Evolutionary conservation across 441 rosid genomes (phyloP), one percentile per base, ranked within the genome.

Genomic region (Syzygium syzygioides): DNA sequence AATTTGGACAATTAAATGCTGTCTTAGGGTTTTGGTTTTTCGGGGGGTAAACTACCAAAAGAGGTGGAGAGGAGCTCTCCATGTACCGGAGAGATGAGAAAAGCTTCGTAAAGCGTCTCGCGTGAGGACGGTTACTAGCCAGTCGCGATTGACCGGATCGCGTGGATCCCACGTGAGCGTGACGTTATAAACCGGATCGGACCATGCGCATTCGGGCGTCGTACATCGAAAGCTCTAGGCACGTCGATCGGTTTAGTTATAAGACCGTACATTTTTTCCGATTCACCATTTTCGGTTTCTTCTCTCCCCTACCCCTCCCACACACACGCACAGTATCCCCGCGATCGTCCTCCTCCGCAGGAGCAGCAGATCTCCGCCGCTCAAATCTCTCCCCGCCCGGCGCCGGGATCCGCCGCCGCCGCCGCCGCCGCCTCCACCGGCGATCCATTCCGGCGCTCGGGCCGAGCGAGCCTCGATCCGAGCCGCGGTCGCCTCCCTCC

Each of bases 141-240:
- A 41, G 45, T 41, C 45, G 45, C 45, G 48, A 45, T 45, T 45
- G 2, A 45, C 37, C 50, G 5, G 52, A 76, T 23, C 83, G 1
- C 7, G 17, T 20, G 1, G 80, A 15, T 71, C 83, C 20, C 52
- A 12, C 52, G 83, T 45, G 52, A 34, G n/a, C 15, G 17, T 11
- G 3, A 4, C 10, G 5, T 41, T 76, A 3, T 26, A 41, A 41
- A 1, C 25, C 10, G 15, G n/a, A 14, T 9, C 9, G 15, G n/a
- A 14, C 7, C 9, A 23, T 1, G 5, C 0, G 26, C 79, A 34
- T 19, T 34, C 2, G 18, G 52, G 17, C 18, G 2, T 3, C n/a
- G 1, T 6, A 12, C 12, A 2, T 4, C 15, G 28, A 25, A 76
- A 41, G 28, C 50, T 76, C 52, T 23, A 23, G n/a, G n/a, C 83